Evolutionary conservation across 345 rosid species (phyloP).

Genomic region (Acer saccharum): DNA sequence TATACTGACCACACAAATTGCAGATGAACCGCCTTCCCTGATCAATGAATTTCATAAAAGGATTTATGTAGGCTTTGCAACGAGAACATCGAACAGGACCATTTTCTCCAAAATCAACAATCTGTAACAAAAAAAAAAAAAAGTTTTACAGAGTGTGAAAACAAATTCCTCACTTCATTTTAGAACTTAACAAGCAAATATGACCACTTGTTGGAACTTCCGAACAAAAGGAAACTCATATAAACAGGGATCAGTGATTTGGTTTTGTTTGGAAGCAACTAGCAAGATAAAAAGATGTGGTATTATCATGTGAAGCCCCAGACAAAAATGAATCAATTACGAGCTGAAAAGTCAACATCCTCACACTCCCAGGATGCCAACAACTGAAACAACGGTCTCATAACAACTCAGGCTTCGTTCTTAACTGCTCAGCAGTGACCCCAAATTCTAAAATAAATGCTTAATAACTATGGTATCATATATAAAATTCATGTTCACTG

Average conservation of each 20-base stretch:
- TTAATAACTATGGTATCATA: neutral
- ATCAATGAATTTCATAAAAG: slow-evolving; percentile 88
- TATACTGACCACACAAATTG: slow-evolving; percentile 70
- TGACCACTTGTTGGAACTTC: neutral
- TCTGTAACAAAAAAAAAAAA: slow-evolving; percentile 39
- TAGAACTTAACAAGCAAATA: neutral
- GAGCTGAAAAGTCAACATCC: neutral
- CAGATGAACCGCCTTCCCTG: slow-evolving; percentile 89
- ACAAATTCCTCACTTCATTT: neutral
- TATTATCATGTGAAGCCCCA: neutral
- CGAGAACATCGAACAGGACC: slow-evolving; percentile 95
- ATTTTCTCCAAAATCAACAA: slow-evolving; percentile 90
- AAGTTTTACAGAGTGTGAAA: slow-evolving; percentile 6
- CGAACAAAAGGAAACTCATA: neutral
- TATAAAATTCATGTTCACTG: slow-evolving; percentile 1
- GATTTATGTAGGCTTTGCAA: slow-evolving; percentile 95
- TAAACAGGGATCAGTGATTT: neutral
- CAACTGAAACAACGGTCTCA: neutral
- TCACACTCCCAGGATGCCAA: neutral
- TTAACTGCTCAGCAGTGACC: neutral
- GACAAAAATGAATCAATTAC: neutral
- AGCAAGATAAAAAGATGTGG: neutral
- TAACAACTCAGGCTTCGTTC: slow-evolving; percentile 12
- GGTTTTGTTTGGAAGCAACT: neutral
- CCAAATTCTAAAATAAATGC: neutral